Evolutionary conservation across 2,329 filamentous ascomycete species (phyloP).

Genomic region (Clarireedia hainanense): DNA sequence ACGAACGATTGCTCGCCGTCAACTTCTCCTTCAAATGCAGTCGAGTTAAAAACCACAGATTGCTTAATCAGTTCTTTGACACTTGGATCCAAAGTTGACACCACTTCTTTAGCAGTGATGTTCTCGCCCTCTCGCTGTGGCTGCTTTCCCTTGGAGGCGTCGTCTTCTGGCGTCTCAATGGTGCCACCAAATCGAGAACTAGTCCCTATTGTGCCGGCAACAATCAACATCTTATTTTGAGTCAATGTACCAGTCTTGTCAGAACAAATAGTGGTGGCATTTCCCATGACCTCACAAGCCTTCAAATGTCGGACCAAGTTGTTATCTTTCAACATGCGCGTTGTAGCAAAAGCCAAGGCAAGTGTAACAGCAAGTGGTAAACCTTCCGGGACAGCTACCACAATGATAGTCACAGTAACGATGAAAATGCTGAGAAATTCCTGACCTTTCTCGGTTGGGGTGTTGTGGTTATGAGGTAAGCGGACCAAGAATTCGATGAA

Average conservation of each 20-base stretch:
- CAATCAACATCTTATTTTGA: conserved; percentile 69
- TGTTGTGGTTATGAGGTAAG: conserved; percentile 41
- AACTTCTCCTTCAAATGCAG: conserved; percentile 59
- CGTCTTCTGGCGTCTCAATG: conserved; percentile 23
- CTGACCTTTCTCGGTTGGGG: conserved; percentile 50
- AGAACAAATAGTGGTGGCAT: conserved; percentile 68
- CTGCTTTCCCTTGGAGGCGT: conserved; percentile 20
- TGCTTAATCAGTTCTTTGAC: conserved; percentile 43
- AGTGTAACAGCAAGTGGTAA: conserved; percentile 60
- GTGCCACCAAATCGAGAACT: conserved; percentile 43
- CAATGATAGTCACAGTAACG: conserved; percentile 57
- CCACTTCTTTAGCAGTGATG: conserved; percentile 25
- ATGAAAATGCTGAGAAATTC: conserved; percentile 56
- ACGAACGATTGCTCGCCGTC: conserved; percentile 54
- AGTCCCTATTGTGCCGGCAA: conserved; percentile 60
- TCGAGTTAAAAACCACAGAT: conserved; percentile 61
- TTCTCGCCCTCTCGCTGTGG: conserved; percentile 19
- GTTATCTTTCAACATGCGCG: conserved; percentile 60
- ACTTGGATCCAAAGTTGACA: conserved; percentile 20
- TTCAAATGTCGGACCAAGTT: conserved; percentile 61
- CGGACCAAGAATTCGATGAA: conserved; percentile 69
- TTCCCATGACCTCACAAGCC: conserved; percentile 65
- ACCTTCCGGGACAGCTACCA: conserved; percentile 62
- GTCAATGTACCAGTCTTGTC: conserved; percentile 73
- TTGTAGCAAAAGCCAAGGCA: conserved; percentile 60